Evolutionary conservation across 192 early-diverging fungal genomes (phyloP), one percentile per base, ranked within the genome.

Genomic region (Kickxella alabastrina): DNA sequence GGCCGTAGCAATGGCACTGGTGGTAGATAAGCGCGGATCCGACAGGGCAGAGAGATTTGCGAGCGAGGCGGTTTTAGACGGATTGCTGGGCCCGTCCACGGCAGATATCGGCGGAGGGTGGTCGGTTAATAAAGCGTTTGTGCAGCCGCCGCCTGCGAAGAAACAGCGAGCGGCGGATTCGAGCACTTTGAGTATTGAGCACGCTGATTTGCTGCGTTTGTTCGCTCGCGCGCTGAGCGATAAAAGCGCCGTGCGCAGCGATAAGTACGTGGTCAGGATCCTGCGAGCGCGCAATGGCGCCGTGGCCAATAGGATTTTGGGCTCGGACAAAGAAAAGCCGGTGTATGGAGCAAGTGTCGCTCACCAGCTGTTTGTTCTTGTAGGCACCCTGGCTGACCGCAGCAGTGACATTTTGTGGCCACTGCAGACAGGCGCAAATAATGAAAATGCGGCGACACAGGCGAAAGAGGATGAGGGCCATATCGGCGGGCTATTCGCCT

Each of bases 401-500:
- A 49, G 49, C 0, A 13, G 31, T 7, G 53, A 36, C 2, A n/a
- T 42, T 4, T 24, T 72, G 6, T 6, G 31, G 31, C 31, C 12
- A 6, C 31, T 8, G 31, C 31, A 32, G 31, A 32, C 6, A 6
- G 31, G 31, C 12, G 12, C 6, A 8, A 32, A 12, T 32, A 32
- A 12, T 32, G 6, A 32, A 32, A 32, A 32, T 8, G 6, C 31
- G 31, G 31, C 12, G 31, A 12, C 3, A 29, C 29, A 21, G n/a
- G 42, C 19, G 14, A 21, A 2, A 4, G 42, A 25, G 17, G 21
- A 15, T 22, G 66, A 57, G n/a, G 26, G 34, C 23, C 36, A 48
- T 22, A 32, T 43, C 2, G 51, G 44, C 8, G 52, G 51, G 19
- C 35, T 72, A 26, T 72, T 72, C 60, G 69, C 69, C 2, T 49